A percentile compares a stretch with the other conserved stretches of the same genome.
Conservation (phyloP, 148 eudicot species). For the Vaccinium myrtillus region DNA sequence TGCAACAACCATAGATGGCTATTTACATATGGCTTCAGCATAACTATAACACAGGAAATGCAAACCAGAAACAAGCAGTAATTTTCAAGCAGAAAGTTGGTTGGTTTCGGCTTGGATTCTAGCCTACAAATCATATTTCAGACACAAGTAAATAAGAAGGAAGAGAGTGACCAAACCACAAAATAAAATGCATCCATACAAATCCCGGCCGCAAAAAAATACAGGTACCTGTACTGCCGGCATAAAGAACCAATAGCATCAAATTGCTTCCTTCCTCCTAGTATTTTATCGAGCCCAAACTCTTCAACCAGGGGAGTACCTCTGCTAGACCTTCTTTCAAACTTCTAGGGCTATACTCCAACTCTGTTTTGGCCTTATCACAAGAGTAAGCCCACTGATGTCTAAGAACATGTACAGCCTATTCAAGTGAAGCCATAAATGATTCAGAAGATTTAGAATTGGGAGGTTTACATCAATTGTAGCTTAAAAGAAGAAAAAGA, state of each 20-base stretch:
- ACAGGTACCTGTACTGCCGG: not conserved
- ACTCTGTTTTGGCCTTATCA: slow-evolving; percentile 70
- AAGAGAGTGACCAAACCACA: not conserved
- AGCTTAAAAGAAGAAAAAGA: not conserved
- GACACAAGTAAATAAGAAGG: not conserved
- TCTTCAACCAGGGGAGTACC: slow-evolving; percentile 79
- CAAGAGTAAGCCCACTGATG: slow-evolving; percentile 88
- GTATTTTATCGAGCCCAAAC: slow-evolving; percentile 56
- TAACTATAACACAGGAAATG: not conserved
- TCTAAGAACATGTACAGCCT: slow-evolving; percentile 59
- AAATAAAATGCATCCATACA: not conserved
- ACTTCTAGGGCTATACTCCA: slow-evolving; percentile 78
- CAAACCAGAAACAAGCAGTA: not conserved
- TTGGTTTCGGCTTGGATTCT: not conserved
- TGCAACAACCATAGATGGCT: not conserved
- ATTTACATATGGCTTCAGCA: not conserved
- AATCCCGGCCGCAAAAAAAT: not conserved
- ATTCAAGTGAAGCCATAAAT: slow-evolving; percentile 9
- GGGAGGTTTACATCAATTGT: not conserved
- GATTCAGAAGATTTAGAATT: not conserved
- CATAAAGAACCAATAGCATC: not conserved
- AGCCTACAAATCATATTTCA: not conserved
- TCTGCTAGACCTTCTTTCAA: slow-evolving; percentile 77
- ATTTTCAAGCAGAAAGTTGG: not conserved
- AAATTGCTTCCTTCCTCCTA: slow-evolving; percentile 23